Base-by-base conservation (phyloP, 1,284 basidiomycete species). In the Ustanciosporium gigantosporum region DNA sequence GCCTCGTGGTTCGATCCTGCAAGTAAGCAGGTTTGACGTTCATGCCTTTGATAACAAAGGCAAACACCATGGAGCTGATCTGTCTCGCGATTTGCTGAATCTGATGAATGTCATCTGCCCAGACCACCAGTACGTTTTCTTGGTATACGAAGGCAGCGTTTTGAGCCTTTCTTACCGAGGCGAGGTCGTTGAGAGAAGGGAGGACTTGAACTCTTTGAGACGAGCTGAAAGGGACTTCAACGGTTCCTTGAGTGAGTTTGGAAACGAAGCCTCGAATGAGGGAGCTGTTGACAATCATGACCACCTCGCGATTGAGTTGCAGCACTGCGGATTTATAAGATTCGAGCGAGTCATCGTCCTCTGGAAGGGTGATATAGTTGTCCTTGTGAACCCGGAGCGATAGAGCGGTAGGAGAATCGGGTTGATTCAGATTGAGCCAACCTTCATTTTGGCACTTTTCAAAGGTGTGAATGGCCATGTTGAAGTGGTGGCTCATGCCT, bases 81-180 rank as follows among this genome's bases (percentile, higher is more conserved):
- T 87, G 86, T 40, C 75, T 71, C 0, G 76, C 76, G 7, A 36
- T 52, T 3, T 50, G 59, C 38, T 58, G 38, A 19, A 55, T 40
- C 17, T 46, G 35, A 31, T 65, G 86, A 43, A 89, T 82, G 65
- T 85, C 81, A 74, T 90, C 88, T 5, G 86, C 83, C 89, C 88
- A 91, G 29, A 87, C 82, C 35, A 88, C 81, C 29, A 90, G 79
- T 13, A 88, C 85, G 21, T 84, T 83, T 66, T 90, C 88, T 70
- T 86, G 84, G 31, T 88, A 84, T 50, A 90, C 83, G 78, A 91
- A 90, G 16, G 88, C 88, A n/a, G 85, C 88, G 56, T 87, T 87
- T 70, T 90, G 88, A 62, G 89, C 87, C 78, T 88, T 89, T 71
- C 89, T 84, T 1, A 87, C 88, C 19, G 82, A 81, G 5, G 84